Conservation (phyloP, 495 filamentous ascomycete genomes). For the Aspergillus sclerotioniger region DNA sequence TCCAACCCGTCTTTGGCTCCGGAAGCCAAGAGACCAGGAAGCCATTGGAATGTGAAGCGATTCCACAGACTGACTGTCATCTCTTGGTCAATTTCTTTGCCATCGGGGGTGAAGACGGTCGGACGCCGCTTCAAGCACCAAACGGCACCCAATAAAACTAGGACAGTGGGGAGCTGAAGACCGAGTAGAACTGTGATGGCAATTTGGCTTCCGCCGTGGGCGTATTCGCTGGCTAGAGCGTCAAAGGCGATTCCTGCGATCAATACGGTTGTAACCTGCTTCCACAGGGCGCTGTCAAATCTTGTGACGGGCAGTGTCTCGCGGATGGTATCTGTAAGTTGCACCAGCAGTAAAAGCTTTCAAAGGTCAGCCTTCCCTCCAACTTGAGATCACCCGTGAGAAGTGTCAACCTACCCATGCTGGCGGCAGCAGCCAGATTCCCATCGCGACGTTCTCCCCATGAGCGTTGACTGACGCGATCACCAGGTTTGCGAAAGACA, state of each 20-base stretch:
- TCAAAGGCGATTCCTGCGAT: not conserved
- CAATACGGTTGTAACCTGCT: not conserved
- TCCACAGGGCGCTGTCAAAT: not conserved
- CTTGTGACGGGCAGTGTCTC: not conserved
- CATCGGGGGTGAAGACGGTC: not conserved
- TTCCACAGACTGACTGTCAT: not conserved
- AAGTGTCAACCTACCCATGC: not conserved
- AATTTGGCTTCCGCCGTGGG: not conserved
- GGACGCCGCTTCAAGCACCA: not conserved
- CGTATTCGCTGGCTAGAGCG: not conserved
- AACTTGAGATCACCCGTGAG: not conserved
- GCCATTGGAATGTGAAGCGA: not conserved
- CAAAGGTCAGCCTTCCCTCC: not conserved
- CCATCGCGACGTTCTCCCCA: not conserved
- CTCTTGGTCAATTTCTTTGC: not conserved
- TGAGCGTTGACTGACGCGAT: not conserved
- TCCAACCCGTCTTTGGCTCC: not conserved
- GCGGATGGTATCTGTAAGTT: not conserved
- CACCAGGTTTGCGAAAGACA: not conserved
- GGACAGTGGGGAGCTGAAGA: not conserved
- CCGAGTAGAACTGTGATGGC: not conserved
- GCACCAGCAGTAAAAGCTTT: not conserved
- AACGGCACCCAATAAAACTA: not conserved
- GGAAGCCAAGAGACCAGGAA: not conserved
- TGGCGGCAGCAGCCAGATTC: not conserved